A percentile compares a stretch with the other conserved stretches of the same genome.
Evolutionary conservation across 2,329 filamentous ascomycete species (phyloP).

Genomic region (Zasmidium angulare): DNA sequence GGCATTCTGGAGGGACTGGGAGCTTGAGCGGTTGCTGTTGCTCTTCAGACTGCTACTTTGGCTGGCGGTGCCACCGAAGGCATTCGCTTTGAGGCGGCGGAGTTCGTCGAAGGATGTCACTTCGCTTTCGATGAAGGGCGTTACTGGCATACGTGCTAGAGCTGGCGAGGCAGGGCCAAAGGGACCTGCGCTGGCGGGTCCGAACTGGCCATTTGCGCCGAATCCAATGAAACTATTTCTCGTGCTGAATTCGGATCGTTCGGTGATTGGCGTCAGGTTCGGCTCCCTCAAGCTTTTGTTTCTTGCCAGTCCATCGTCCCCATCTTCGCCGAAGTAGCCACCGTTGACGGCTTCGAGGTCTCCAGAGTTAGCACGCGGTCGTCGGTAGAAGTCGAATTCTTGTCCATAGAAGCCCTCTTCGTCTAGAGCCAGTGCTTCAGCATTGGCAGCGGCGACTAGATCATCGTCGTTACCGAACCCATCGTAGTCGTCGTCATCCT

Average conservation of each 20-base stretch:
- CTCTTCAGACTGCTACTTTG: slow-evolving; percentile 12
- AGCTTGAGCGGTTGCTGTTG: slow-evolving; percentile 22
- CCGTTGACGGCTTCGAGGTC: slow-evolving; percentile 68
- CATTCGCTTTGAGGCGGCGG: slow-evolving; percentile 50
- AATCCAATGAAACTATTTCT: slow-evolving; percentile 76
- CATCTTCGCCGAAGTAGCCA: slow-evolving; percentile 82
- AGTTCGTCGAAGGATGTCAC: slow-evolving; percentile 30
- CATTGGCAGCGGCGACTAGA: slow-evolving; percentile 93
- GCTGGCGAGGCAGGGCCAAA: slow-evolving; percentile 75
- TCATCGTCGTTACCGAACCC: slow-evolving; percentile 65
- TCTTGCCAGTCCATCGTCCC: slow-evolving; percentile 60
- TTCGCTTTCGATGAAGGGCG: slow-evolving; percentile 27
- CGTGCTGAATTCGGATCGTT: slow-evolving; percentile 93
- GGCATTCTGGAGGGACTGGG: slow-evolving; percentile 15
- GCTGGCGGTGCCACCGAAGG: slow-evolving; percentile 52
- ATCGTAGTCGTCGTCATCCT: slow-evolving; percentile 61
- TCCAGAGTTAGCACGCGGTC: slow-evolving; percentile 42
- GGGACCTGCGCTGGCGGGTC: slow-evolving; percentile 53
- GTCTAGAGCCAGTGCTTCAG: slow-evolving; percentile 87
- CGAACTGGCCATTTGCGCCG: slow-evolving; percentile 55
- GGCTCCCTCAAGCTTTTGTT: slow-evolving; percentile 81
- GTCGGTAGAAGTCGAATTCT: slow-evolving; percentile 93
- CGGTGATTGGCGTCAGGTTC: slow-evolving; percentile 92
- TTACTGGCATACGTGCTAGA: slow-evolving; percentile 58
- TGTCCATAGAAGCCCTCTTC: slow-evolving; percentile 92